Percentiles rank a stretch among this genome's conserved stretches.
phyloP scores from a whole-genome alignment of 169 alveolate species.

The Eimeria acervulina region DNA sequence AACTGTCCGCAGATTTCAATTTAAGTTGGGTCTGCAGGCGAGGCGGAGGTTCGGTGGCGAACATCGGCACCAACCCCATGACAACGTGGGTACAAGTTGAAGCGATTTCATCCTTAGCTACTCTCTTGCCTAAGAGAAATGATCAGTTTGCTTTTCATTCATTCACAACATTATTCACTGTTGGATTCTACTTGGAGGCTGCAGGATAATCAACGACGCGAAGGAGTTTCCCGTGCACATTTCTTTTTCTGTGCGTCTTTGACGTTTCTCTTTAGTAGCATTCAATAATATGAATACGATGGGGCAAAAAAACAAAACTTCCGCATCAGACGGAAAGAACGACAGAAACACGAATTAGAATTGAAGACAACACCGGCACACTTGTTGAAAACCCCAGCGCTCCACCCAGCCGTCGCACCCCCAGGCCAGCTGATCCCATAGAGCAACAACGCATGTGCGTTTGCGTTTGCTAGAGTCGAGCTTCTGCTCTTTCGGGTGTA shows the following conservation, averaged over 20 bases:
- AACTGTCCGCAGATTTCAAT: neutral
- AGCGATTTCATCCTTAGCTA: too few relatives aligned
- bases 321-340: neutral
- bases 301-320: neutral
- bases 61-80: conserved; percentile 39
- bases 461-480: neutral
- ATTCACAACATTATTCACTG: too few relatives aligned
- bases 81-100: conserved; percentile 46
- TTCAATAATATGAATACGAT: too few relatives aligned
- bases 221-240: conserved; percentile 18
- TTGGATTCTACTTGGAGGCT: too few relatives aligned
- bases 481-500: neutral
- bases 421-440: conserved; percentile 31
- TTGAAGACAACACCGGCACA: conserved; percentile 44
- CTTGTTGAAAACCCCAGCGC: neutral
- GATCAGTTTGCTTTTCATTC: too few relatives aligned
- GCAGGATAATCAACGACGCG: conserved; percentile 44
- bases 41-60: conserved; percentile 18
- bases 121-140: too few relatives aligned
- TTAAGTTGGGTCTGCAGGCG: neutral
- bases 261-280: too few relatives aligned
- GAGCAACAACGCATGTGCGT: conserved; percentile 48
- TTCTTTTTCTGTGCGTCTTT: conserved; percentile 1
- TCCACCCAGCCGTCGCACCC: neutral
- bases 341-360: neutral